A percentile compares a stretch with the other conserved stretches of the same genome.
phyloP scores from a whole-genome alignment of 768 basidiomycete species.

The Rhizopogon vesiculosus region DNA sequence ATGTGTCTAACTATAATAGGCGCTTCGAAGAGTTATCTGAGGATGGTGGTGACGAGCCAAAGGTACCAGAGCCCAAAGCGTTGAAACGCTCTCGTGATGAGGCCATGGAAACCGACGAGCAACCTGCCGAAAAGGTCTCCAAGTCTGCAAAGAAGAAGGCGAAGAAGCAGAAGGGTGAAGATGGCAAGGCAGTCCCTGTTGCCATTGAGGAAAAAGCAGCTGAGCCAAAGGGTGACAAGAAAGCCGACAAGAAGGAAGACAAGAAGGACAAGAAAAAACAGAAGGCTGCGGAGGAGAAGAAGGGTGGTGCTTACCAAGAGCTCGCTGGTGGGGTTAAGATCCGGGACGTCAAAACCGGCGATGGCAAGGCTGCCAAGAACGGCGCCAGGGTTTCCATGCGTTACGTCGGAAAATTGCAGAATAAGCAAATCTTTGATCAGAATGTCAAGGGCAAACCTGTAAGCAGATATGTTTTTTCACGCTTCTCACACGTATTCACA shows the following conservation, averaged over 20 bases:
- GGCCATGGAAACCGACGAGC: slow-evolving; percentile 34
- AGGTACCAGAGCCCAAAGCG: slow-evolving; percentile 30
- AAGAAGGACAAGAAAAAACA: slow-evolving; percentile 25
- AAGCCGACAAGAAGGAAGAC: slow-evolving; percentile 30
- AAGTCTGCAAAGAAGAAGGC: slow-evolving; percentile 57
- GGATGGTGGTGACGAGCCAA: not conserved
- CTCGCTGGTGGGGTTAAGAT: slow-evolving; percentile 73
- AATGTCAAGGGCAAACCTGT: slow-evolving; percentile 87
- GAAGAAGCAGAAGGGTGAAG: slow-evolving; percentile 72
- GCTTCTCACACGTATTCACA: not conserved
- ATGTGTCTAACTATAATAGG: slow-evolving; percentile 17
- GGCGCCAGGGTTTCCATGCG: slow-evolving; percentile 83
- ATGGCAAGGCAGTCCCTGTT: slow-evolving; percentile 36
- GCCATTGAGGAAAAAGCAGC: slow-evolving; percentile 16
- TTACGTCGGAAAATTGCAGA: slow-evolving; percentile 86
- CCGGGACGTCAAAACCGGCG: slow-evolving; percentile 72
- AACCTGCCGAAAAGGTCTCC: slow-evolving; percentile 31
- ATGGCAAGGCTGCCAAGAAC: slow-evolving; percentile 82
- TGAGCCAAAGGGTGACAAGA: slow-evolving; percentile 26
- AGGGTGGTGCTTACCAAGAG: slow-evolving; percentile 22
- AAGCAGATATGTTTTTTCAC: slow-evolving; percentile 23
- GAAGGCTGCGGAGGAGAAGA: slow-evolving; percentile 21
- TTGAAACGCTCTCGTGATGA: slow-evolving; percentile 75
- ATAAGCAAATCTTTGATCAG: slow-evolving; percentile 73
- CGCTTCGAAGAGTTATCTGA: slow-evolving; percentile 73